Percentiles rank a stretch among this genome's conserved stretches.
phyloP scores from a whole-genome alignment of 768 basidiomycete species.

The Termitomyces sp. region DNA sequence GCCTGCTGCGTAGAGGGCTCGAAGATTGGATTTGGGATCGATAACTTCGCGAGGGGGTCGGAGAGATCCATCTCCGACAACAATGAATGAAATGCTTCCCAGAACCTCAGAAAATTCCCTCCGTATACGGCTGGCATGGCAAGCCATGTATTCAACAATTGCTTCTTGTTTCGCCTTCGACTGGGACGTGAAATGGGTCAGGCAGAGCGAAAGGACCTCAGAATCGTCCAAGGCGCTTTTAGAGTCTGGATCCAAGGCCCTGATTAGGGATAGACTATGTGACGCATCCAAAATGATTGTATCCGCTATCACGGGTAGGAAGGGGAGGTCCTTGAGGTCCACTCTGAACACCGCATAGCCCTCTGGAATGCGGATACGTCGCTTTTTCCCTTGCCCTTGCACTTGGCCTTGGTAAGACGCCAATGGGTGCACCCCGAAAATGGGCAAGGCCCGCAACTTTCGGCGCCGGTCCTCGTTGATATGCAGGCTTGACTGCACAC shows the following conservation, averaged over 20 bases:
- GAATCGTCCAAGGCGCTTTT: slow-evolving; percentile 13
- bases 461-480: neutral
- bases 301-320: slow-evolving; percentile 20
- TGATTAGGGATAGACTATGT: slow-evolving; percentile 16
- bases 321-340: slow-evolving; percentile 17
- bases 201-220: slow-evolving; percentile 22
- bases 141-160: slow-evolving; percentile 24
- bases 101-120: slow-evolving; percentile 21
- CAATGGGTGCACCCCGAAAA: neutral
- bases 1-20: slow-evolving; percentile 19
- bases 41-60: slow-evolving; percentile 21
- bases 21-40: slow-evolving; percentile 27
- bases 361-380: slow-evolving; percentile 1
- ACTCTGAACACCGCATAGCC: neutral
- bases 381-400: neutral
- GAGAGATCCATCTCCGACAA: slow-evolving; percentile 13
- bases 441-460: slow-evolving; percentile 5
- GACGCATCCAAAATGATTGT: slow-evolving; percentile 25
- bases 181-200: slow-evolving; percentile 25
- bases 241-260: slow-evolving; percentile 19
- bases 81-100: slow-evolving; percentile 22
- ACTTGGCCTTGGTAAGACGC: neutral
- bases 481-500: neutral
- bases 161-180: slow-evolving; percentile 19
- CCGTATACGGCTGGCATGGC: slow-evolving; percentile 18